Evolutionary conservation across 495 filamentous ascomycete species (phyloP).

Genomic region (Pyronema domesticum): DNA sequence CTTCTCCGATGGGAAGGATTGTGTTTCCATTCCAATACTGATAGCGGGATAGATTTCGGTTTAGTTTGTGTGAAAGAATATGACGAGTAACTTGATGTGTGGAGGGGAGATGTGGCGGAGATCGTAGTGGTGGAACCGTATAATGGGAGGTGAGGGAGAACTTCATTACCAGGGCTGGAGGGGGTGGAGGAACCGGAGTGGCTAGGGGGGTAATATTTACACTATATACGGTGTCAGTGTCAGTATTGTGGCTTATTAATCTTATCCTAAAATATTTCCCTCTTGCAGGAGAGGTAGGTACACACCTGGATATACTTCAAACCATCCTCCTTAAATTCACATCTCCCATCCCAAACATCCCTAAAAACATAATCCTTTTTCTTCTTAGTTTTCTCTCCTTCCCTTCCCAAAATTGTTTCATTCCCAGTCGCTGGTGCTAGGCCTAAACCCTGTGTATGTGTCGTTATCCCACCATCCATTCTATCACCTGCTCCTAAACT

Average conservation of each 20-base stretch:
- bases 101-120: slow-evolving; percentile 4
- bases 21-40: slow-evolving; percentile 18
- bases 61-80: too few species aligned
- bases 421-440: background rate
- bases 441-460: background rate
- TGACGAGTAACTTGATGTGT: too few species aligned
- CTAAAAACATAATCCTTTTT: slow-evolving; percentile 22
- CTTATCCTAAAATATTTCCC: slow-evolving; percentile 20
- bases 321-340: slow-evolving; percentile 22
- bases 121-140: too few species aligned
- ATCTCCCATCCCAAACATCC: slow-evolving; percentile 15
- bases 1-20: slow-evolving; percentile 10
- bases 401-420: background rate
- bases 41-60: slow-evolving; percentile 14
- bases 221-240: slow-evolving; percentile 6
- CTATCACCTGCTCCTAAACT: too few species aligned
- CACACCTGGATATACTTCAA: background rate
- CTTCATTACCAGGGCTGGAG: too few species aligned
- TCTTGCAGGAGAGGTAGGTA: too few species aligned
- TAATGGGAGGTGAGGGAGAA: too few species aligned
- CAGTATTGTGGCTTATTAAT: too few species aligned
- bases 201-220: slow-evolving; percentile 19
- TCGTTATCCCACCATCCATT: background rate
- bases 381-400: slow-evolving; percentile 10
- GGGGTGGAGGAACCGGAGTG: background rate